phyloP scores from a whole-genome alignment of 1,139 yeast genomes.

The Magnusiomyces clavatus region DNA sequence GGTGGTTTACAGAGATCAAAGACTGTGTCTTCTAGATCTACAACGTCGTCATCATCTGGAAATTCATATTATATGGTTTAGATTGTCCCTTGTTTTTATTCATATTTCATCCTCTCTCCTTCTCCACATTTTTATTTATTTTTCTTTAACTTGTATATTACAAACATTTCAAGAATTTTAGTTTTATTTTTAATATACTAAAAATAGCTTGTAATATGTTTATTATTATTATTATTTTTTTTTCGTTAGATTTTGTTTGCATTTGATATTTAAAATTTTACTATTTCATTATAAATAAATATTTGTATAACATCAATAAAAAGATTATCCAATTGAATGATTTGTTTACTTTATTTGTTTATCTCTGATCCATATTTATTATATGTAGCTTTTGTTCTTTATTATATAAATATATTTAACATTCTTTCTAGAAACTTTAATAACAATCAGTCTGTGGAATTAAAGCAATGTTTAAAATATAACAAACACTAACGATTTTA shows the following conservation, averaged over 20 bases:
- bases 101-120: neutral
- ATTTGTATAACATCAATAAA: too few relatives aligned
- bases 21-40: neutral
- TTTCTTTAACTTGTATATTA: neutral
- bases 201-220: neutral
- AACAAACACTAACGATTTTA: too few relatives aligned
- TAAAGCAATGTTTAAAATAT: too few relatives aligned
- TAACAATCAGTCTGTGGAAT: too few relatives aligned
- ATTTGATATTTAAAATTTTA: neutral
- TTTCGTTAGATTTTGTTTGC: neutral
- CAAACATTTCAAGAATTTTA: neutral
- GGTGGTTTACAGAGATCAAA: neutral
- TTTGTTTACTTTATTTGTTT: too few relatives aligned
- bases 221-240: neutral
- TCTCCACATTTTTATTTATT: neutral
- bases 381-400: too few relatives aligned
- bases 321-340: too few relatives aligned
- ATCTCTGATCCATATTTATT: too few relatives aligned
- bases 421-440: too few relatives aligned
- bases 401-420: too few relatives aligned
- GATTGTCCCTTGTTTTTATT: neutral
- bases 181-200: neutral
- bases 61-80: conserved; percentile 5
- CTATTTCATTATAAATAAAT: too few relatives aligned
- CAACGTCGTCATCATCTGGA: neutral